Base-by-base conservation (phyloP, 2,329 filamentous ascomycete species). In the Aspergillus aculeatus region DNA sequence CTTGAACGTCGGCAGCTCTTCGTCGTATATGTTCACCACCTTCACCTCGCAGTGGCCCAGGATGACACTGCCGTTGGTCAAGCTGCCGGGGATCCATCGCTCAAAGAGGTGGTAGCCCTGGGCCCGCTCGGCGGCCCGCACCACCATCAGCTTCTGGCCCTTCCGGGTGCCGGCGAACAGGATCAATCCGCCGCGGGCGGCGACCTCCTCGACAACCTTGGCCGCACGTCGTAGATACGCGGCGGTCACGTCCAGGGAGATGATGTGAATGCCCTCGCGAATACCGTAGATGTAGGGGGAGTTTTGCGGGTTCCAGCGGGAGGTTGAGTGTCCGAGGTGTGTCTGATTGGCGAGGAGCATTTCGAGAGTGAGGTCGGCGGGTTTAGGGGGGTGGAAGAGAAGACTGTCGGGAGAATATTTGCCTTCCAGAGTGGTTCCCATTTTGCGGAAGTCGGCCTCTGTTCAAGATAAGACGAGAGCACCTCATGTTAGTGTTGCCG, bases 281-380 rank as follows among this genome's bases (percentile, higher is more conserved):
- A 96, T 86, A 68, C 95, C 95, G 74, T 91, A 93, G 74, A 99
- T 98, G 79, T 98, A 98, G 66, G 90, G 86, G 65, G 92, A 89
- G 80, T 98, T 99, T 55, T 87, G 88, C 11, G 95, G 93, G 78
- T 99, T 96, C 95, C 95, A 99, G 53, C 93, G 84, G 62, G 91
- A 91, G 0, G 90, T 94, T 70, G 90, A 86, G 79, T 99, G 95
- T 64, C 95, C 95, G 76, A 98, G 87, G 78, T 96, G 92, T 57
- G 87, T 86, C 78, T 96, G 92, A 32, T 89, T 87, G 50, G 92
- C 91, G 82, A 96, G 88, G 63, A 99, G 86, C 62, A 96, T 84
- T 80, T 97, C 93, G 61, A 99, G 86, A 51, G 92, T 93, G 62
- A 98, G 85, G 71, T 97, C 90, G 73, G 88, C 83, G 24, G 92